A percentile compares a stretch with the other conserved stretches of the same genome.
These are phyloP conservation scores for Blepharisma stoltei DNA, from an alignment of 73 alveolate genomes.

Conservation along the genomic window DNA sequence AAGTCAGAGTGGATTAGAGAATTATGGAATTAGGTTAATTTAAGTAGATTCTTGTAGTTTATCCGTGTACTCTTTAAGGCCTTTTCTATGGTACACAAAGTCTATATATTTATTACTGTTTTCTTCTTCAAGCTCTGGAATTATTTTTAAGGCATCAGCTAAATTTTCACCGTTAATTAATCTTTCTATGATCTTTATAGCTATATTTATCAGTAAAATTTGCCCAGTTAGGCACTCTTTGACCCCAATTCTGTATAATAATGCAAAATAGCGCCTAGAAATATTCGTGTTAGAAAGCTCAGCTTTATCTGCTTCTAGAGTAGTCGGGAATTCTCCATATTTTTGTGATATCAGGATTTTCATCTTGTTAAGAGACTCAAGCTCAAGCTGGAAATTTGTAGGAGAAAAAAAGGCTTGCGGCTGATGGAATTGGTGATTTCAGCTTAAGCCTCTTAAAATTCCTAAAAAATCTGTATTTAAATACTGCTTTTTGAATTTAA, in stretches of 20 bases:
- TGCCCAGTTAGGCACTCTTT: not conserved
- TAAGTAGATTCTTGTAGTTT: too few relatives aligned
- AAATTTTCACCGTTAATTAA: not conserved
- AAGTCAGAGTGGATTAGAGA: slow-evolving; percentile 62
- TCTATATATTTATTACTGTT: too few relatives aligned
- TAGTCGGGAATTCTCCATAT: not conserved
- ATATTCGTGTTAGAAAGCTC: not conserved
- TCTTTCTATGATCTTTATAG: not conserved
- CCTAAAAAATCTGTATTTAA: not conserved
- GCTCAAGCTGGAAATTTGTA: not conserved
- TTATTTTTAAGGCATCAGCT: not conserved
- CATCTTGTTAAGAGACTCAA: not conserved
- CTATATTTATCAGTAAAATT: not conserved
- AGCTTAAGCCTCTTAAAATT: not conserved
- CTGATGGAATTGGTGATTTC: not conserved
- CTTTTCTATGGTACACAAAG: too few relatives aligned
- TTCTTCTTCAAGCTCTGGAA: not conserved
- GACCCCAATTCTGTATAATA: slow-evolving; percentile 18
- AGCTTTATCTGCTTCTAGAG: slow-evolving; percentile 3
- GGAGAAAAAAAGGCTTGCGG: not conserved
- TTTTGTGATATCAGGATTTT: not conserved
- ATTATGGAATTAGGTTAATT: slow-evolving; percentile 42
- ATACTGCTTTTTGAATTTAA: slow-evolving; percentile 9
- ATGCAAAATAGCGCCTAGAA: not conserved
- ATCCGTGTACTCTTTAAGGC: too few relatives aligned